Evolutionary conservation across 495 filamentous ascomycete genomes (phyloP), one percentile per base, ranked within the genome.

Genomic region (Trichoderma parareesei): DNA sequence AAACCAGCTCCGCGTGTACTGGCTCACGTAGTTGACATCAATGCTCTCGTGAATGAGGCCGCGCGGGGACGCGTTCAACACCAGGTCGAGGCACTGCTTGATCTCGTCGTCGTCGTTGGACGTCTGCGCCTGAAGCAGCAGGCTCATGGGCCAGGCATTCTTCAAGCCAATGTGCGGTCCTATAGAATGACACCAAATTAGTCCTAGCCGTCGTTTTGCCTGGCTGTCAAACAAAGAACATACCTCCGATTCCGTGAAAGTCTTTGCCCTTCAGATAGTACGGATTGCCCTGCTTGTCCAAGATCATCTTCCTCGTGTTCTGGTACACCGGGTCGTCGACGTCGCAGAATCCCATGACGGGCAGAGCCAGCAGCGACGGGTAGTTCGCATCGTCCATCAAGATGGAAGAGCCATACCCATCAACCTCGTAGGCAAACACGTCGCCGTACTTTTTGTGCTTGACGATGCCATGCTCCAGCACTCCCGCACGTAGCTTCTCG

Each of bases 341-440:
- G 14, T 82, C 75, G 8, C 96, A 77, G 73, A 96, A 99, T 18
- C 93, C 94, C 84, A 98, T 82, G 33, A 93, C 78, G 2, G 94
- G 94, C 11, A 99, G 80, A 20, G 93, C 87, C 1, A 99, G 80
- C 10, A 99, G 77, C 0, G 92, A 96, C 1, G 94, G 94, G 44
- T 98, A 84, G 68, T 99, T 99, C 13, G 94, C 94, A 72, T 99
- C 94, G 69, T 99, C 94, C 94, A 98, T 98, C 40, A 98, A 74
- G 61, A 96, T 89, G 5, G 85, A 81, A 13, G 90, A 92, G 59
- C 94, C 95, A 69, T 94, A 99, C 1, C 94, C 94, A 72, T 99
- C 94, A 14, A 98, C 91, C 75, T 99, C 94, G 71, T 89, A 99
- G 6, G 94, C 94, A 72, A 96, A 99, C 4, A 99, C 94, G 27